Conservation (phyloP, 306 rosid genomes). For the Vicia sativa region DNA sequence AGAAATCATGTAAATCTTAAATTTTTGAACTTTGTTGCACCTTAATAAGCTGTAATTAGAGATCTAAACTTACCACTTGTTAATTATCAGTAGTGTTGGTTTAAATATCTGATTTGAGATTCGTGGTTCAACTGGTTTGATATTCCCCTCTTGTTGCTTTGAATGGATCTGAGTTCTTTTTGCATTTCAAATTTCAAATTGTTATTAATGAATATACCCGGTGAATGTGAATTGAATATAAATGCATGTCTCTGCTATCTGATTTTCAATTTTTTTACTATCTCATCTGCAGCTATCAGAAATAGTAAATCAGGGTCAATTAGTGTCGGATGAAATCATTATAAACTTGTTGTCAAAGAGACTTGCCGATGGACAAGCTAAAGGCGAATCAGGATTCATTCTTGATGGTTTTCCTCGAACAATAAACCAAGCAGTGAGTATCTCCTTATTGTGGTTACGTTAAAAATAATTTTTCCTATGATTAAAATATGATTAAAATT, state of each 20-base stretch:
- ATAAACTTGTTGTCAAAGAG: conserved; percentile 78
- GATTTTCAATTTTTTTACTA: conserved; percentile 13
- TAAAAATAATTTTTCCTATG: conserved; percentile 18
- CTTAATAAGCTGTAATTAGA: not conserved
- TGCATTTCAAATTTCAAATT: not conserved
- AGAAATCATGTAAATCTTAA: not conserved
- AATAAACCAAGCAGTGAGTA: conserved; percentile 85
- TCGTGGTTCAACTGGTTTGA: conserved; percentile 10
- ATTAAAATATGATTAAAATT: conserved; percentile 8
- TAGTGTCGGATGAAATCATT: conserved; percentile 92
- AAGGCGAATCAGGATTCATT: conserved; percentile 87
- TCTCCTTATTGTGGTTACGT: conserved; percentile 20
- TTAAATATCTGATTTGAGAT: conserved; percentile 5
- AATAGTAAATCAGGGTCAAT: conserved; percentile 86
- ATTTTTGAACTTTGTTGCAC: not conserved
- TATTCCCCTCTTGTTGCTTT: not conserved
- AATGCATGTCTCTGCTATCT: conserved; percentile 9
- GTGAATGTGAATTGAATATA: conserved; percentile 7
- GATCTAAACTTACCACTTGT: not conserved
- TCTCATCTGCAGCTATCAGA: conserved; percentile 72
- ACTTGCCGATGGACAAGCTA: conserved; percentile 70
- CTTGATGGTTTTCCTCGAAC: conserved; percentile 98
- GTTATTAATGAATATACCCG: not conserved
- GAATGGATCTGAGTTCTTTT: conserved; percentile 11
- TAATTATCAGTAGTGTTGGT: not conserved